Conservation (phyloP, 148 eudicot species). For the Camellia sinensis region DNA sequence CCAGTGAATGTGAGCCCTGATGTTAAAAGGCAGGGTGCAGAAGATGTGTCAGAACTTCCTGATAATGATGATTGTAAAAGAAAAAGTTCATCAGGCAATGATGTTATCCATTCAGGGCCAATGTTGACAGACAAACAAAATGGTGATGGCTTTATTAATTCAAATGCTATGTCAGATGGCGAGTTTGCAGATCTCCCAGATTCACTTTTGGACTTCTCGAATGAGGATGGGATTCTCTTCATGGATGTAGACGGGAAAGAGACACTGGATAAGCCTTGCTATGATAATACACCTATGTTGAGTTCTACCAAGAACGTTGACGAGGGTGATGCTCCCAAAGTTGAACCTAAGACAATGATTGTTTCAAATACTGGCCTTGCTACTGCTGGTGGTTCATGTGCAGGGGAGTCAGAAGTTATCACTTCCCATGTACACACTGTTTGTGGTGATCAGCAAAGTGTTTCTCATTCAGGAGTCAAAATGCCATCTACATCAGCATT, state of each 20-base stretch:
- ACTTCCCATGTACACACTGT: slow-evolving; percentile 7
- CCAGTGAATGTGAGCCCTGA: slow-evolving; percentile 27
- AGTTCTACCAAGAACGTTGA: slow-evolving; percentile 28
- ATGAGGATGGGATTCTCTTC: slow-evolving; percentile 44
- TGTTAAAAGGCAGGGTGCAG: slow-evolving; percentile 28
- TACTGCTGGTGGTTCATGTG: slow-evolving; percentile 25
- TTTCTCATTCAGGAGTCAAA: slow-evolving; percentile 25
- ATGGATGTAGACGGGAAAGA: slow-evolving; percentile 49
- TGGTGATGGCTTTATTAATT: slow-evolving; percentile 28
- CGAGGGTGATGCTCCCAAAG: slow-evolving; percentile 29
- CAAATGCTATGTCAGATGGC: slow-evolving; percentile 37
- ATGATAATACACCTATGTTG: slow-evolving; percentile 31
- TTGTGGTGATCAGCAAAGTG: slow-evolving; percentile 14
- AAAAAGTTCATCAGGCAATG: slow-evolving; percentile 27
- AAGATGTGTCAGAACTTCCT: slow-evolving; percentile 33
- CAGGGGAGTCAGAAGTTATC: slow-evolving; percentile 22
- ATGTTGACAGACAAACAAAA: slow-evolving; percentile 22
- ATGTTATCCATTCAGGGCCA: slow-evolving; percentile 26
- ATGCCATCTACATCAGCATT: slow-evolving; percentile 30
- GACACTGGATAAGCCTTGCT: slow-evolving; percentile 29
- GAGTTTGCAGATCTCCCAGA: slow-evolving; percentile 44
- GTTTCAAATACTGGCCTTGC: slow-evolving; percentile 24
- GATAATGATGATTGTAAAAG: slow-evolving; percentile 25
- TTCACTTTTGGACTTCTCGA: slow-evolving; percentile 42
- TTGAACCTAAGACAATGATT: slow-evolving; percentile 31